Conservation (phyloP, 176 grass and related monocot species). For the Phyllostachys edulis region DNA sequence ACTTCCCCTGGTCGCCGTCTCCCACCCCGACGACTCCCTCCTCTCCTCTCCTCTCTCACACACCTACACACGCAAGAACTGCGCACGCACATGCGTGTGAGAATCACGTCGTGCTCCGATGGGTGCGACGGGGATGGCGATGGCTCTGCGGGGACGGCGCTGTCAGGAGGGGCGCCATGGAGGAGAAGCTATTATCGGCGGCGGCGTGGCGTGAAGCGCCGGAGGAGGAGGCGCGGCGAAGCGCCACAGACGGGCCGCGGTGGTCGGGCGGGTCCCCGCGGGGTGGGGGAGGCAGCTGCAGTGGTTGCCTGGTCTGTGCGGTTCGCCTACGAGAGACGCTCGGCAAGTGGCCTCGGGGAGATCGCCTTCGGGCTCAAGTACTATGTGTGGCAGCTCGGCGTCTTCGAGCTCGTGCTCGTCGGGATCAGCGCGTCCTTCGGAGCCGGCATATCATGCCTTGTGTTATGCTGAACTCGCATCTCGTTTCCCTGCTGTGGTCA, state of each 20-base stretch:
- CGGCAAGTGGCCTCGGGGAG: too few relatives aligned
- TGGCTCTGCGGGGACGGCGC: constrained; percentile 63
- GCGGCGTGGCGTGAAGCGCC: too few relatives aligned
- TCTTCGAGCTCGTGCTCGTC: constrained; percentile 73
- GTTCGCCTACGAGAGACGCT: too few relatives aligned
- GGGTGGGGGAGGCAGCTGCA: too few relatives aligned
- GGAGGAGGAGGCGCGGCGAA: too few relatives aligned
- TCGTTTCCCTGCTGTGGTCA: constrained; percentile 89
- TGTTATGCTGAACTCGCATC: constrained; percentile 94
- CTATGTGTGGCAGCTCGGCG: constrained; percentile 82
- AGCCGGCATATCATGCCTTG: constrained; percentile 90
- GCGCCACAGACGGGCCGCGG: too few relatives aligned
- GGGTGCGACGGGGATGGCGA: constrained; percentile 47
- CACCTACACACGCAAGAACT: background rate
- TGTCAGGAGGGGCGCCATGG: too few relatives aligned
- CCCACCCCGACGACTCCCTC: background rate
- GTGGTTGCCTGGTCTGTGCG: too few relatives aligned
- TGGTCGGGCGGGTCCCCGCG: too few relatives aligned
- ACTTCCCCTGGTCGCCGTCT: too few relatives aligned
- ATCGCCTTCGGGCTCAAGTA: too few relatives aligned
- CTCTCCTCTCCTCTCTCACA: background rate
- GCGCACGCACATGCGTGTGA: background rate
- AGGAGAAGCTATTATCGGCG: too few relatives aligned
- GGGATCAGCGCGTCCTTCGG: constrained; percentile 95
- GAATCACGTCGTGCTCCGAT: constrained; percentile 15